Percentiles rank a stretch among this genome's conserved stretches.
Conservation (phyloP, 2,329 filamentous ascomycete genomes). For the Polytolypa hystricis region DNA sequence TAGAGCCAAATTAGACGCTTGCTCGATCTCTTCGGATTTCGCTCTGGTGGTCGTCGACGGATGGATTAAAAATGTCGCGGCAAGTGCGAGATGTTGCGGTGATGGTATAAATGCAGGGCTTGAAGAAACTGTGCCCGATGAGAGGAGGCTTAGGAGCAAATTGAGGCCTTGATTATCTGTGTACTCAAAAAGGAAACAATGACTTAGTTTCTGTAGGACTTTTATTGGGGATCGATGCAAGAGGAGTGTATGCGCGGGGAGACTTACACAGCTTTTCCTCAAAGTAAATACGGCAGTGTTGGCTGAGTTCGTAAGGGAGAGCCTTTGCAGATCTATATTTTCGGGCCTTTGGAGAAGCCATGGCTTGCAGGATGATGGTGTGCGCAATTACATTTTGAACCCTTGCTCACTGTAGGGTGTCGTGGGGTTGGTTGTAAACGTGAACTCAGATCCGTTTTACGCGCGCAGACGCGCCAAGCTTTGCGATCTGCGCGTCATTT, state of each 20-base stretch:
- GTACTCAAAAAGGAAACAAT: no score
- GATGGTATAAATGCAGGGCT: slow-evolving; percentile 54
- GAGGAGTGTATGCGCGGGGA: no score
- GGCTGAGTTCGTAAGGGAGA: slow-evolving; percentile 52
- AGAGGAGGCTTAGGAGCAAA: slow-evolving; percentile 43
- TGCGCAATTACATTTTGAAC: no score
- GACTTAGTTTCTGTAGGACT: no score
- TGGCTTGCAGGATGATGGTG: no score
- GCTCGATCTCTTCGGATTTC: slow-evolving; percentile 47
- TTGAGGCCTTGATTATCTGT: slow-evolving; percentile 48
- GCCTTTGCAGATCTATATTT: slow-evolving; percentile 44
- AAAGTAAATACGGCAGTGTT: slow-evolving; percentile 59
- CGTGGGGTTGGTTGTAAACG: no score
- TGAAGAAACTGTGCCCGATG: slow-evolving; percentile 23
- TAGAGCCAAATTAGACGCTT: slow-evolving; percentile 56
- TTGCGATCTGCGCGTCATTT: no score
- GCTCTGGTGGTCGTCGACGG: slow-evolving; percentile 67
- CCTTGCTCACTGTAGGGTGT: no score
- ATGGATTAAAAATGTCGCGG: slow-evolving; percentile 73
- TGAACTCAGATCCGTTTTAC: no score
- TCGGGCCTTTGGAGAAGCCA: neutral
- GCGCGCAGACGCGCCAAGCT: no score
- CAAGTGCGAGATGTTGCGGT: slow-evolving; percentile 60
- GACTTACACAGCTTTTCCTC: slow-evolving; percentile 60
- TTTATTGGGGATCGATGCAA: slow-evolving; percentile 1